Evolutionary conservation across 768 basidiomycete genomes (phyloP), one percentile per base, ranked within the genome.

Genomic region (Paxillus involutus): DNA sequence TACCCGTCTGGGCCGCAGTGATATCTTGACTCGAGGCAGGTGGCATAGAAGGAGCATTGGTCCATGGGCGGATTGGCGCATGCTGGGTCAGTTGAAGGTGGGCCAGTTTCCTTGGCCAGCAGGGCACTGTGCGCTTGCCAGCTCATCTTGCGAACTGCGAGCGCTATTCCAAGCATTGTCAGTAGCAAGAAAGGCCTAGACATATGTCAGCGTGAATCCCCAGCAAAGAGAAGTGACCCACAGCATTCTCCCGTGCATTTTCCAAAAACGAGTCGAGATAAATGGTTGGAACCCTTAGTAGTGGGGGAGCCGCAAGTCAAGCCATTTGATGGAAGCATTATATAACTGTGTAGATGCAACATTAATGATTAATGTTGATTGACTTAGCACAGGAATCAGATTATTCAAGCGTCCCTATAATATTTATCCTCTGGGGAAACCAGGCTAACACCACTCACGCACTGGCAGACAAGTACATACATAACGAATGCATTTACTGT

Each of bases 1-100:
- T 79, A 80, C 0, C 77, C 79, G 0, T 53, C 17, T 0, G 71
- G 63, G 0, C 79, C 77, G 45, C 79, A 80, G n/a, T 76, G 67
- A 56, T 76, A 79, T 24, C 69, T 67, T 6, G 75, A 47, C 54
- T 80, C 77, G 53, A 79, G 70, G 53, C 78, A 80, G 59, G 72
- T 62, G 36, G 67, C 55, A 61, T 80, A 80, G 64, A 79, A 80
- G 3, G 65, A 37, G 59, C 79, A 80, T 14, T 67, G 71, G 51
- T 74, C 71, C 44, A 59, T 63, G 2, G 70, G 71, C 4, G 79
- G 77, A 47, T 57, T 54, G 12, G 57, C 33, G 33, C 69, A 71
- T 33, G 53, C 48, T 26, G 47, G 48, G 24, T 59, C 37, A 13
- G 57, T 55, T 17, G 60, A 59, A 14, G 63, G 57, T 17, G 57